Percentiles rank a stretch among this genome's conserved stretches.
Evolutionary conservation across 805 yeast species (phyloP).

Genomic region (Spathaspora hagerdaliae): DNA sequence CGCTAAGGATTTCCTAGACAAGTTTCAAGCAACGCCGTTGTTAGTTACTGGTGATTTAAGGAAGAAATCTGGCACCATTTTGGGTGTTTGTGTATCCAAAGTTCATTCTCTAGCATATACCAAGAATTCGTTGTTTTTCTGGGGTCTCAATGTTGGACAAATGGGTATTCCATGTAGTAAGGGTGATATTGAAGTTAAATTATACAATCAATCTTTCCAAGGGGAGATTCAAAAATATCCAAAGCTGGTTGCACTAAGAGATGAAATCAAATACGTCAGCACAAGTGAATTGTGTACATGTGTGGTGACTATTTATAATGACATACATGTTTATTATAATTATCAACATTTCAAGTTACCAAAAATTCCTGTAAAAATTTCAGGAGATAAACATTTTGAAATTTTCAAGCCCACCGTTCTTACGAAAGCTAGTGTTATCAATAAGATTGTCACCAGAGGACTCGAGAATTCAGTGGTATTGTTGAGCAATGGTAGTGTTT

Average conservation of each 20-base stretch:
- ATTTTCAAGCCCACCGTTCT: conserved; percentile 50
- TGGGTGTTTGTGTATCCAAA: conserved; percentile 58
- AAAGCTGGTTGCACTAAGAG: conserved; percentile 37
- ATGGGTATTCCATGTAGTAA: conserved; percentile 49
- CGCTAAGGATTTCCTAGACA: conserved; percentile 20
- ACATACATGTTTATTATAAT: conserved; percentile 58
- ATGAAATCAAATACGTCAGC: conserved; percentile 51
- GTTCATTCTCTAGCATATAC: conserved; percentile 65
- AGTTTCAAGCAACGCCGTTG: conserved; percentile 36
- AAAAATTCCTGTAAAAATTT: conserved; percentile 31
- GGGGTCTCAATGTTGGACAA: conserved; percentile 86
- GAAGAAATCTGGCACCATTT: conserved; percentile 16
- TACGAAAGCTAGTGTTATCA: conserved; percentile 36
- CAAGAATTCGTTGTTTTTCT: conserved; percentile 45
- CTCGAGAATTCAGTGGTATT: conserved; percentile 44
- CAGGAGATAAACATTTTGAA: conserved; percentile 44
- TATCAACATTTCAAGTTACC: conserved; percentile 52
- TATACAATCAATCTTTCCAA: conserved; percentile 23
- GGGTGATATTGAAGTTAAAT: conserved; percentile 20
- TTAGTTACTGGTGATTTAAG: conserved; percentile 42
- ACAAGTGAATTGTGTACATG: conserved; percentile 71
- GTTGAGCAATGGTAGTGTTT: conserved; percentile 58
- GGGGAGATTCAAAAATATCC: conserved; percentile 40
- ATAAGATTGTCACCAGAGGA: conserved; percentile 32
- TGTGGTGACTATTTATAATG: conserved; percentile 53